Evolutionary conservation across 306 rosid species (phyloP), one percentile per base, ranked within the genome.

Genomic region (Pueraria montana): DNA sequence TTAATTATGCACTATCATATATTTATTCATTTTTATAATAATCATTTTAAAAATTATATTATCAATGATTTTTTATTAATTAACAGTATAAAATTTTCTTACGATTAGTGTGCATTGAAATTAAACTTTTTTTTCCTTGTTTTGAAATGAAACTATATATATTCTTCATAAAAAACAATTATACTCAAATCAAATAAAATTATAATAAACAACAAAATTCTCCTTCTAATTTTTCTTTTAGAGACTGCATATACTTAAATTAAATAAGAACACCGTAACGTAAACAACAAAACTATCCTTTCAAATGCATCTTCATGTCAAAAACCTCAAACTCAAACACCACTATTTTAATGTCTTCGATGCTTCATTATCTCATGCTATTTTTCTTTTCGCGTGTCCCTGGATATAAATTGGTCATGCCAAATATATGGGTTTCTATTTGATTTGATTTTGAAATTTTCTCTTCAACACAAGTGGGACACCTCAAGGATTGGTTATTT

Each of bases 401-500:
- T 65, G 7, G 46, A n/a, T n/a, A 18, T 2, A 50, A 56, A 58
- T 11, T 55, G 26, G 38, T 38, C 16, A 40, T 20, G 8, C 27
- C 26, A 53, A 18, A 34, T 11, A 56, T 7, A 23, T 73, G 30
- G 12, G 12, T 72, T n/a, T 66, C 12, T 18, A 18, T 53, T n/a
- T n/a, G n/a, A 27, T 34, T 55, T 11, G 27, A 50, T 34, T 73
- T 52, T 52, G 36, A 63, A 56, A 38, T 6, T 18, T 52, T 23
- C 38, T 34, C 11, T 71, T 34, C n/a, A n/a, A 53, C 26, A 34
- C 49, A 74, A 74, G 79, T 74, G 79, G 79, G 36, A 53, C 65
- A 6, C 67, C 6, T 34, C 21, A 14, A 18, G 4, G 8, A 58
- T 21, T 75, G 14, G 8, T 74, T 21, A 7, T 70, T 43, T 21